Conservation (phyloP, 129 eudicot genomes). For the Ambrosia artemisiifolia region DNA sequence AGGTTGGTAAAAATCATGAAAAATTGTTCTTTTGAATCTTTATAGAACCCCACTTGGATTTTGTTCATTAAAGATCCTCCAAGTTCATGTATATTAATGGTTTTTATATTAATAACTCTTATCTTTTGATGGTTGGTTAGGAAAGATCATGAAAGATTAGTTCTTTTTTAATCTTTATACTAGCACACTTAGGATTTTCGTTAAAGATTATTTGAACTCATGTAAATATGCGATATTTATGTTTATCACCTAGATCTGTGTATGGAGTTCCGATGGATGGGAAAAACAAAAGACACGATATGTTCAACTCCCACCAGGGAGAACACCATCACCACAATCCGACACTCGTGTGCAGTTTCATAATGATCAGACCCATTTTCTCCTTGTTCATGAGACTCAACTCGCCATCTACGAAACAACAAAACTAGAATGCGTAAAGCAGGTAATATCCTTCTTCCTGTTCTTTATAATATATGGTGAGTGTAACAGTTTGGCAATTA, state of each 20-base stretch:
- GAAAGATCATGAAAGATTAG: slow-evolving; percentile 34
- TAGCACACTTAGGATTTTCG: neutral
- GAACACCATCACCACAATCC: slow-evolving; percentile 51
- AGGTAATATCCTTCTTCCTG: slow-evolving; percentile 34
- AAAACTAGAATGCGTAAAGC: slow-evolving; percentile 76
- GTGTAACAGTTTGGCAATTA: neutral
- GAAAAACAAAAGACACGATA: slow-evolving; percentile 67
- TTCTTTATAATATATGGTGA: neutral
- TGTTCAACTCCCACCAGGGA: slow-evolving; percentile 70
- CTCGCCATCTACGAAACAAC: slow-evolving; percentile 80
- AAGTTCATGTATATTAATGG: neutral
- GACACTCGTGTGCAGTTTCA: slow-evolving; percentile 94
- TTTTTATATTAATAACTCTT: slow-evolving; percentile 25
- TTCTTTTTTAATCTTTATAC: neutral
- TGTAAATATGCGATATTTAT: neutral
- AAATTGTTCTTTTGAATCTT: neutral
- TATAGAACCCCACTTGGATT: neutral
- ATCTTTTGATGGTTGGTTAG: slow-evolving; percentile 39
- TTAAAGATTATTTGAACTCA: neutral
- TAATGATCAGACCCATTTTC: slow-evolving; percentile 80
- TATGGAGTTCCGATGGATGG: slow-evolving; percentile 91
- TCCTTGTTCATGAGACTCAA: slow-evolving; percentile 86
- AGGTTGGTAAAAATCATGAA: slow-evolving; percentile 43
- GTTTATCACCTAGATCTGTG: slow-evolving; percentile 57
- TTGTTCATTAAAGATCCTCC: neutral